These are phyloP conservation scores for Fusarium clavum DNA, from an alignment of 2,329 filamentous ascomycete genomes.

Conservation along the genomic window DNA sequence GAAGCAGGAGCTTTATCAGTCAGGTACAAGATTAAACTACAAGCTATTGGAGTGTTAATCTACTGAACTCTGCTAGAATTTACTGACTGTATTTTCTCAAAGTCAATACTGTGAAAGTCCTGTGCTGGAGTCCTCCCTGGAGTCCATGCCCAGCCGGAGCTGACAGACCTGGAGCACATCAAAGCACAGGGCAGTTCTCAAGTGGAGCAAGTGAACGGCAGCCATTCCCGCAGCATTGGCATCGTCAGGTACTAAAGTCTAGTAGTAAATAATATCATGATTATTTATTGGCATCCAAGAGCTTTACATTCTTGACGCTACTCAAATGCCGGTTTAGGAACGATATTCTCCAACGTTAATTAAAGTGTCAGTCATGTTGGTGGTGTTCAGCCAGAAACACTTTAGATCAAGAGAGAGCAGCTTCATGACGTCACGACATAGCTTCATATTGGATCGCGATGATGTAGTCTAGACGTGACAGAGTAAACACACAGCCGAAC, in stretches of 20 bases:
- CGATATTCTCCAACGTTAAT: background rate
- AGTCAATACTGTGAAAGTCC: background rate
- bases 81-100: background rate
- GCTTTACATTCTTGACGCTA: background rate
- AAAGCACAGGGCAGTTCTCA: constrained; percentile 23
- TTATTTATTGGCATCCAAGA: background rate
- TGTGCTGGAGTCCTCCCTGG: background rate
- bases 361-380: background rate
- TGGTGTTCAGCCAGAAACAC: too few species aligned
- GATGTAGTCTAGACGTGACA: constrained; percentile 42
- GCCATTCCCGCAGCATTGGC: background rate
- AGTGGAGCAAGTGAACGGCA: constrained; percentile 2
- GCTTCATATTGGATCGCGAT: constrained; percentile 34
- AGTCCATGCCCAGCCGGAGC: background rate
- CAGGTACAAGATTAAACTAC: background rate
- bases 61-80: background rate
- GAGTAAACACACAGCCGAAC: constrained; percentile 9
- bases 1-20: background rate
- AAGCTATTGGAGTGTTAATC: background rate
- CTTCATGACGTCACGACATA: constrained; percentile 45
- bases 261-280: background rate
- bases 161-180: constrained; percentile 29
- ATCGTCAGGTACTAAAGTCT: background rate
- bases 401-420: too few species aligned
- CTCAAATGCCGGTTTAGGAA: background rate